phyloP scores from a whole-genome alignment of 1,284 basidiomycete species.

The Irpex sp. region DNA sequence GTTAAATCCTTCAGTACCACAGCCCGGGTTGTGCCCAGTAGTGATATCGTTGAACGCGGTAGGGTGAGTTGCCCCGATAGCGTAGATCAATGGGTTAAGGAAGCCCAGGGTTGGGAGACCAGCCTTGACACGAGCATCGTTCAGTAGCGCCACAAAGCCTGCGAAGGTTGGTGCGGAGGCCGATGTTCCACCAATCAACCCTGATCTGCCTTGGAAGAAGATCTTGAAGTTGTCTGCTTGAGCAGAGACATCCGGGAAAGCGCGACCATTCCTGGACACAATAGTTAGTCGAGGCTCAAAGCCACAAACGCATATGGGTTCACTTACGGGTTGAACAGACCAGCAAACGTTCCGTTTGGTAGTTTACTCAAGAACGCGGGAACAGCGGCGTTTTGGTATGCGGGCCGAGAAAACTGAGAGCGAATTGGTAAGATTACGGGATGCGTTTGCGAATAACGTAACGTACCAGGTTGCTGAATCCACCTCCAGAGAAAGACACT shows the following conservation, averaged over 20 bases:
- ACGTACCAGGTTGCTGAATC: constrained; percentile 54
- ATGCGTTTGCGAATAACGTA: constrained; percentile 5
- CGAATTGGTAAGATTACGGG: not conserved
- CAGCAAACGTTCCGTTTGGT: constrained; percentile 43
- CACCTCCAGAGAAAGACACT: constrained; percentile 57
- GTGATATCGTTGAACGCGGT: constrained; percentile 48
- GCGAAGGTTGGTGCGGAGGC: constrained; percentile 54
- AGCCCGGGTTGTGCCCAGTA: constrained; percentile 49
- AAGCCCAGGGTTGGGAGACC: constrained; percentile 46
- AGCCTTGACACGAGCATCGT: constrained; percentile 45
- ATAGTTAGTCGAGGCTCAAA: not conserved
- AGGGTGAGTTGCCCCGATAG: constrained; percentile 19
- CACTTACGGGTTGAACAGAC: constrained; percentile 52
- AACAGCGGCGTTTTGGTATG: constrained; percentile 46
- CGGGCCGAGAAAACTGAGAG: constrained; percentile 46
- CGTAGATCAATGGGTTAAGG: constrained; percentile 54
- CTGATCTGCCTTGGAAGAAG: constrained; percentile 26
- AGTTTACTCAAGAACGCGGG: constrained; percentile 38
- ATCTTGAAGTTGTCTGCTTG: constrained; percentile 42
- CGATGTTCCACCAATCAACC: constrained; percentile 47
- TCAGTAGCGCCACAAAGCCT: constrained; percentile 51
- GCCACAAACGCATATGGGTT: not conserved
- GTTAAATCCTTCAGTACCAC: constrained; percentile 48
- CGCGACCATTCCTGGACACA: constrained; percentile 19
- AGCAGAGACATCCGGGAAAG: constrained; percentile 57